Evolutionary conservation across 2,329 filamentous ascomycete genomes (phyloP), one percentile per base, ranked within the genome.

Genomic region (Coniella vitis): DNA sequence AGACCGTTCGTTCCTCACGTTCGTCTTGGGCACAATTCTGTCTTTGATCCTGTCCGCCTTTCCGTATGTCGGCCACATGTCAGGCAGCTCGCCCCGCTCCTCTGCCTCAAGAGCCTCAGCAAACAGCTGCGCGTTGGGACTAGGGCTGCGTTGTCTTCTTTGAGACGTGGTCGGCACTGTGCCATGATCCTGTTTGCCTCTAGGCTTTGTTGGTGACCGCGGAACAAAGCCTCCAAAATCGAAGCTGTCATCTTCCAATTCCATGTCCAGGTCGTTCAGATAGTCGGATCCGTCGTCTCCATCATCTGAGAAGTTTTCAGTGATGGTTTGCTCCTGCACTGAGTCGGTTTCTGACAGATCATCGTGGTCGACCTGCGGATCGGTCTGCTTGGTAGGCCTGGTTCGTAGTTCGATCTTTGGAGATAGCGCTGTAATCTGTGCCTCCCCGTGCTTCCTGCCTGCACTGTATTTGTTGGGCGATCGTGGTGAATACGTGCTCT

Each of bases 271-370:
- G 9, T 41, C 38, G 7, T 40, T 44, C 16, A 40, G 40, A 19
- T 48, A 53, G 13, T 51, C 45, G 1, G 51, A 53, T 16, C n/a
- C 48, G n/a, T 48, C 45, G 13, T 49, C n/a, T n/a, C n/a, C 49
- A 10, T 37, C 41, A 10, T 42, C 40, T 14, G 25, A 45, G 38
- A 53, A 48, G 14, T 47, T 48, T 12, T 53, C 48, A 16, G 51
- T 37, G 34, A 53, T 48, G 7, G 48, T 51, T 31, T 53, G 44
- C 37, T 53, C 51, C 12, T 48, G 48, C 17, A 51, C 14, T 7
- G 45, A 53, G 7, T 45, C 51, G 21, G 36, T 16, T 16, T 51
- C 51, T 4, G 51, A 53, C 13, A 8, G 17, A 13, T 20, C 20
- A 9, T 29, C 37, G 2, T 25, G 1, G 22, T 45, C 35, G 5